These are phyloP conservation scores for Mycena rosella DNA, from an alignment of 768 basidiomycete species.

Conservation along the genomic window DNA sequence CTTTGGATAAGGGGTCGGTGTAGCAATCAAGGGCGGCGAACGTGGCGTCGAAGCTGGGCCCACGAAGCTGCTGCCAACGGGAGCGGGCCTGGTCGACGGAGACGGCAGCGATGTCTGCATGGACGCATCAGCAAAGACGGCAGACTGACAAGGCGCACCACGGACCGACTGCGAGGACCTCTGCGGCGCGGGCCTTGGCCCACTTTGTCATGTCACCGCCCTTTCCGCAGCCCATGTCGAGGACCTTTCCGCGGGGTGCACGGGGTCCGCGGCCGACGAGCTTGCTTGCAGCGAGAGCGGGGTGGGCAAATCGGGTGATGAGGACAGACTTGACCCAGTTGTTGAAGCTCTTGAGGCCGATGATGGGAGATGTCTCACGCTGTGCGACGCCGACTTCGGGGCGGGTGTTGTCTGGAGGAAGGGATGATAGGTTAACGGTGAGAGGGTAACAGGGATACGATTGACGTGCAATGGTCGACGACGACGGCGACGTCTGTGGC, in stretches of 20 bases:
- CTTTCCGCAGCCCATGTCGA: conserved; percentile 99
- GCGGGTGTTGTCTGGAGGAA: conserved; percentile 86
- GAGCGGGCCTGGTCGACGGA: conserved; percentile 90
- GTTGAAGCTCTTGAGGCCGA: conserved; percentile 97
- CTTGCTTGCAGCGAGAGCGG: conserved; percentile 64
- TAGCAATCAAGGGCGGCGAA: conserved; percentile 95
- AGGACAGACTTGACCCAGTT: conserved; percentile 99
- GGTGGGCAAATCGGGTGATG: conserved; percentile 90
- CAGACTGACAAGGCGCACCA: neutral
- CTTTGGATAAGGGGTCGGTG: conserved; percentile 74
- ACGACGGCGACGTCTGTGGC: conserved; percentile 81
- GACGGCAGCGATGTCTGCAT: conserved; percentile 86
- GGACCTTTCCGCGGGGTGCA: conserved; percentile 73
- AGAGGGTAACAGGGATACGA: no score
- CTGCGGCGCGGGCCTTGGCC: conserved; percentile 85
- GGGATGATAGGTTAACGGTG: no score
- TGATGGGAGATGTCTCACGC: conserved; percentile 92
- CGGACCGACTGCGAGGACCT: conserved; percentile 86
- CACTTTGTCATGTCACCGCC: conserved; percentile 98
- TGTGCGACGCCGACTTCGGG: conserved; percentile 91
- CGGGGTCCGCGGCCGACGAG: conserved; percentile 45
- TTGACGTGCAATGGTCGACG: conserved; percentile 78
- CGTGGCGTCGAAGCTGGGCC: conserved; percentile 75
- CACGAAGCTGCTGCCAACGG: conserved; percentile 69
- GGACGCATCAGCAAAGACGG: neutral